Conservation (phyloP, 2,329 filamentous ascomycete species). For the Aspergillus ochraceus region DNA sequence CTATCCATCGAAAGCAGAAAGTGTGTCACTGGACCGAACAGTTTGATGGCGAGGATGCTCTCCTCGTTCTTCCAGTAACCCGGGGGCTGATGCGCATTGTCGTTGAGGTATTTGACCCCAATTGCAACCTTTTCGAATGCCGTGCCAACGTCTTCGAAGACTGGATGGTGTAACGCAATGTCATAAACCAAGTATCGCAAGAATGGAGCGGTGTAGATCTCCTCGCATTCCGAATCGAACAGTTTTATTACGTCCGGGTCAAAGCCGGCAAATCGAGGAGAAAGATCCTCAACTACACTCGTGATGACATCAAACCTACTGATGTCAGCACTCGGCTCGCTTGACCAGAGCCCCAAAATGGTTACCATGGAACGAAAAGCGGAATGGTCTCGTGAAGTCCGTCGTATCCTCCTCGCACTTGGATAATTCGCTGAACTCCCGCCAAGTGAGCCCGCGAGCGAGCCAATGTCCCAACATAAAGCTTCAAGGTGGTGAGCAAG, state of each 20-base stretch:
- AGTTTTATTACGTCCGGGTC: background rate
- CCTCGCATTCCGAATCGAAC: background rate
- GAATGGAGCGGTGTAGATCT: background rate
- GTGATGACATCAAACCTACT: background rate
- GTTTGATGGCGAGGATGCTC: background rate
- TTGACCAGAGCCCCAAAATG: background rate
- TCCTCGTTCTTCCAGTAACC: background rate
- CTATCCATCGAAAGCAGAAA: background rate
- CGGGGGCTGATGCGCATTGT: background rate
- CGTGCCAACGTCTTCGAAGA: background rate
- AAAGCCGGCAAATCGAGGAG: background rate
- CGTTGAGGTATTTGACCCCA: background rate
- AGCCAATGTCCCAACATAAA: slow-evolving; percentile 21
- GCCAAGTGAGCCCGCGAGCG: slow-evolving; percentile 22
- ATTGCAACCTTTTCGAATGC: background rate
- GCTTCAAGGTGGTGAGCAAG: background rate
- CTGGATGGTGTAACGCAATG: background rate
- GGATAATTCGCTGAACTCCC: slow-evolving; percentile 20
- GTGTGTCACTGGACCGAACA: background rate
- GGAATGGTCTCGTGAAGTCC: slow-evolving; percentile 5
- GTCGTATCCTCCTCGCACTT: slow-evolving; percentile 18
- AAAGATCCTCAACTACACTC: background rate
- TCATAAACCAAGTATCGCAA: background rate
- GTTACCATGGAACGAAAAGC: background rate
- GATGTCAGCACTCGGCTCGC: background rate